Evolutionary conservation across 192 early-diverging fungal genomes (phyloP).

Genomic region (Oehlia diaphana): DNA sequence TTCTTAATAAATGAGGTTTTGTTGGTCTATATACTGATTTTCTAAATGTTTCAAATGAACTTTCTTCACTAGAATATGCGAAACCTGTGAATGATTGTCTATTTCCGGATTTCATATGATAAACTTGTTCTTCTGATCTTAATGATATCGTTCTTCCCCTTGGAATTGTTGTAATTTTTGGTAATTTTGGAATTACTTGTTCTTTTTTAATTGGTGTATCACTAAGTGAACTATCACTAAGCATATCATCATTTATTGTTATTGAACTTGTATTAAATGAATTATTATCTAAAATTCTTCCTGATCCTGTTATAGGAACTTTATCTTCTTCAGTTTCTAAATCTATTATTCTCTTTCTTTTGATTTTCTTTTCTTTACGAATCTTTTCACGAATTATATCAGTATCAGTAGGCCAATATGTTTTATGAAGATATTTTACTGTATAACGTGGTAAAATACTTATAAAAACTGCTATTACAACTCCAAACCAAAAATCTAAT

Average conservation of each 20-base stretch:
- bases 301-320: neutral
- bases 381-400: constrained; percentile 84
- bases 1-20: neutral
- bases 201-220: neutral
- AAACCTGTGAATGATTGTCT: constrained; percentile 49
- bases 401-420: constrained; percentile 76
- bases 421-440: constrained; percentile 65
- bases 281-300: neutral
- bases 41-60: constrained; percentile 41
- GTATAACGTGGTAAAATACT: constrained; percentile 77
- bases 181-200: neutral
- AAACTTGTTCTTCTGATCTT: constrained; percentile 33
- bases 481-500: constrained; percentile 67
- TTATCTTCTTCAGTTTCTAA: constrained; percentile 1
- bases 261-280: neutral
- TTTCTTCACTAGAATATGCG: constrained; percentile 44
- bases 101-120: constrained; percentile 45
- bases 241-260: neutral
- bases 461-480: constrained; percentile 56
- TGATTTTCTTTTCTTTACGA: constrained; percentile 11
- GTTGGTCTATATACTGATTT: constrained; percentile 40
- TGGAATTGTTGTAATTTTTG: neutral
- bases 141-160: constrained; percentile 2
- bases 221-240: neutral
- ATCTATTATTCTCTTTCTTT: neutral